Evolutionary conservation across 768 basidiomycete species (phyloP), one percentile per base, ranked within the genome.

Genomic region (Fomitopsis pulvina): DNA sequence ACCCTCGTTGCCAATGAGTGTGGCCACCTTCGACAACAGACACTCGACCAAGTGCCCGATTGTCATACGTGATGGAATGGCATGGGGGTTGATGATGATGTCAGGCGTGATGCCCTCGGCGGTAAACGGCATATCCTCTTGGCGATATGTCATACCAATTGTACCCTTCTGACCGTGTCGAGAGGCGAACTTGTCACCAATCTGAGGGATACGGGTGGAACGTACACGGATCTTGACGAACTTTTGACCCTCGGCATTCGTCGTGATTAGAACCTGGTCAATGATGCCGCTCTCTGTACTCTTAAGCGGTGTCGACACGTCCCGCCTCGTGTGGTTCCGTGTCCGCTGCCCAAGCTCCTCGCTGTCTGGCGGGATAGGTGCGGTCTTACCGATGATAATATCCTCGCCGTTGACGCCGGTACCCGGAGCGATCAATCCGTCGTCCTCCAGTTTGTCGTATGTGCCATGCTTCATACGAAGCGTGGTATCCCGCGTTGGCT

Each of bases 91-190:
- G 69, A 99, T 99, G 71, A 99, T 80, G 60, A 99, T 78, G 66
- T 99, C 96, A 9, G 96, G 96, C 1, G 90, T 90, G 60, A 97
- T 92, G 51, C 96, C 96, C 63, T 98, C 93, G 2, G 85, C 83
- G 2, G 93, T 95, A 73, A 98, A 99, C 26, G 96, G 96, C 96
- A 99, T 98, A 65, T 99, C 96, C 67, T 99, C 96, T 67, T 98
- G 96, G 45, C 96, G 91, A 65, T 99, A 99, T 0, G 95, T 97
- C 68, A 99, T 96, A 70, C 96, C 96, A 55, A 98, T 95, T 9
- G 96, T 99, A 68, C 96, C 96, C 74, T 99, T 99, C 71, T 99
- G 96, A 61, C 96, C 96, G 63, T 99, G 96, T 63, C 96, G 89
- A 41, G 96, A 99, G 1, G 96, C 96, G 57, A 99, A 99, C 70